Evolutionary conservation across 2,329 filamentous ascomycete genomes (phyloP), one percentile per base, ranked within the genome.

Genomic region (Arthrobotrys sphaeroides): DNA sequence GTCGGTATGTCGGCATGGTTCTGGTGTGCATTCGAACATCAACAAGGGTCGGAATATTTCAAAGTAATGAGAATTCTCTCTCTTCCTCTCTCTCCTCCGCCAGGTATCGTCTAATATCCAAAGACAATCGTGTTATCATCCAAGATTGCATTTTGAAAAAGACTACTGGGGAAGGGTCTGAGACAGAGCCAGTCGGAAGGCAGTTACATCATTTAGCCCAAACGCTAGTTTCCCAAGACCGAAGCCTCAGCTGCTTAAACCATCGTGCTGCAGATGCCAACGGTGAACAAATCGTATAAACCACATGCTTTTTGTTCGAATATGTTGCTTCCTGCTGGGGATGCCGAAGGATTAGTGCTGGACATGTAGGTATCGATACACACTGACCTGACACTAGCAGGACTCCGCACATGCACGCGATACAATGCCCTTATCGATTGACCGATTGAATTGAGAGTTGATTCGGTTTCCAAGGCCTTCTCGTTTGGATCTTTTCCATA

Each of bases 111-210:
- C 5, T 40, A 18, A 38, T 38, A 60, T 43, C 55, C 55, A 60
- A 43, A 55, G 51, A 55, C 55, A 53, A 43, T 68, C 51, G 53
- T 68, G 51, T 60, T 60, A 60, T 68, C 64, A 38, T 47, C 51
- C 51, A 36, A 55, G 24, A 55, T 55, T 55, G 51, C 36, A 38
- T 13, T 12, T 26, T 31, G 28, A 6, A 67, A 40, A 57, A n/a
- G 57, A 62, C 49, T n/a, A n/a, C n/a, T n/a, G 40, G 43, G 62
- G 47, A 67, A 74, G 61, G 70, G 62, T 62, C 70, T 74, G 70
- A 74, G 70, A 68, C 70, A 74, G 26, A 74, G 45, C 70, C 55
- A 74, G 70, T 74, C 61, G 70, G 62, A 74, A 74, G 70, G 62
- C 45, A 74, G 70, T 74, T 74, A 67, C 70, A 74, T 74, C 70